phyloP scores from a whole-genome alignment of 1,284 basidiomycete species.

The Ganoderma resinaceum region DNA sequence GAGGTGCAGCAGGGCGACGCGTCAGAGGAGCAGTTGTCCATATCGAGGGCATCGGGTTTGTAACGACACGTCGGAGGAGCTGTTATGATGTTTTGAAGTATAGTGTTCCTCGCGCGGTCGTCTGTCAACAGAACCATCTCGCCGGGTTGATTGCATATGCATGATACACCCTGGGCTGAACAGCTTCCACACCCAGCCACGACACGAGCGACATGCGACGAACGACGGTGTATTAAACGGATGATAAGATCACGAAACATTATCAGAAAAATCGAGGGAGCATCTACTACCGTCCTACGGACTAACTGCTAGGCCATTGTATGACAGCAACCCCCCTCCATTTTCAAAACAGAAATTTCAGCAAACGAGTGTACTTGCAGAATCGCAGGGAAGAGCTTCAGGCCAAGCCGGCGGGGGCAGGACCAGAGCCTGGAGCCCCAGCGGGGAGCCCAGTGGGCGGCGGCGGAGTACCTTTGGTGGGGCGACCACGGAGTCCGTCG shows the following conservation, averaged over 20 bases:
- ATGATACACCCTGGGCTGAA: too few relatives aligned
- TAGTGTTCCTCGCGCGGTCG: too few relatives aligned
- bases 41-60: conserved; percentile 1
- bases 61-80: not conserved
- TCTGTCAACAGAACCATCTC: too few relatives aligned
- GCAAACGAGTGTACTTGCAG: not conserved
- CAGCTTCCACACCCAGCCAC: too few relatives aligned
- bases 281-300: not conserved
- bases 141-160: too few relatives aligned
- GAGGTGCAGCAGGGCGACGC: conserved; percentile 18
- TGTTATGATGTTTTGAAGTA: too few relatives aligned
- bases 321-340: too few relatives aligned
- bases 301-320: not conserved
- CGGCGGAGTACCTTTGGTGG: not conserved
- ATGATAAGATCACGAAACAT: not conserved
- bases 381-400: not conserved
- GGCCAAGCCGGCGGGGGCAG: not conserved
- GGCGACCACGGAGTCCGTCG: not conserved
- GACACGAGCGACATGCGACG: not conserved
- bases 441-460: not conserved
- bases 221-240: not conserved
- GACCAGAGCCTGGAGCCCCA: not conserved
- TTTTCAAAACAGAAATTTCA: too few relatives aligned
- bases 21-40: conserved; percentile 12
- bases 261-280: not conserved